Conservation (phyloP, 495 filamentous ascomycete genomes). For the Neohortaea acidophila region DNA sequence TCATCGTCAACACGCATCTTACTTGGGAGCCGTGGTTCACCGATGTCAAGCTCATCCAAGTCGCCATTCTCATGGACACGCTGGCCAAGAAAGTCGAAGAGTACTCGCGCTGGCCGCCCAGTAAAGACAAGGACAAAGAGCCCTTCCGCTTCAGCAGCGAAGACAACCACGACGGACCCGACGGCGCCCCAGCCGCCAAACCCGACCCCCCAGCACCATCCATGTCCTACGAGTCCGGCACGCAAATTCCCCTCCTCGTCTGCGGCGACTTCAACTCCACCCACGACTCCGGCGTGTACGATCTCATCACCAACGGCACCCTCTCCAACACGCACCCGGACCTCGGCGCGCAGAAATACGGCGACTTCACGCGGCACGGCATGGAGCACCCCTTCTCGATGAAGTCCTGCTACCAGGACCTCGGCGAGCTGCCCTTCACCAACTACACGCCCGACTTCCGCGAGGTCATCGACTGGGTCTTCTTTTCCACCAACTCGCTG, state of each 20-base stretch:
- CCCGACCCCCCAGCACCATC: conserved; percentile 48
- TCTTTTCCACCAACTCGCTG: conserved; percentile 84
- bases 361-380: conserved; percentile 78
- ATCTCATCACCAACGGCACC: conserved; percentile 61
- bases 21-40: conserved; percentile 82
- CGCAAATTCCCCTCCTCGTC: conserved; percentile 78
- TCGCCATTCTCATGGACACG: conserved; percentile 83
- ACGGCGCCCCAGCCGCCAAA: conserved; percentile 32
- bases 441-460: conserved; percentile 89
- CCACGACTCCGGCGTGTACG: conserved; percentile 70
- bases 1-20: conserved; percentile 84
- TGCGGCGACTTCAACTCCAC: conserved; percentile 95
- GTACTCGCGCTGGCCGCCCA: conserved; percentile 58
- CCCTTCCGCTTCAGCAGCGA: conserved; percentile 48
- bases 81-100: conserved; percentile 68
- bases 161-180: conserved; percentile 36
- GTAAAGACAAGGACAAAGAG: conserved; percentile 54
- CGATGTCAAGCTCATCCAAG: conserved; percentile 91
- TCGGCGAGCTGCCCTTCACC: conserved; percentile 78
- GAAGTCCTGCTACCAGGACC: conserved; percentile 66
- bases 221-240: conserved; percentile 63
- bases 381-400: conserved; percentile 89
- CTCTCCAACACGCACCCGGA: conserved; percentile 62
- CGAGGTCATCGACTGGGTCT: conserved; percentile 90
- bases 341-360: conserved; percentile 58